A percentile compares a stretch with the other conserved stretches of the same genome.
These are phyloP conservation scores for Pythium oligandrum DNA, from an alignment of 352 stramenopile species.

Conservation along the genomic window DNA sequence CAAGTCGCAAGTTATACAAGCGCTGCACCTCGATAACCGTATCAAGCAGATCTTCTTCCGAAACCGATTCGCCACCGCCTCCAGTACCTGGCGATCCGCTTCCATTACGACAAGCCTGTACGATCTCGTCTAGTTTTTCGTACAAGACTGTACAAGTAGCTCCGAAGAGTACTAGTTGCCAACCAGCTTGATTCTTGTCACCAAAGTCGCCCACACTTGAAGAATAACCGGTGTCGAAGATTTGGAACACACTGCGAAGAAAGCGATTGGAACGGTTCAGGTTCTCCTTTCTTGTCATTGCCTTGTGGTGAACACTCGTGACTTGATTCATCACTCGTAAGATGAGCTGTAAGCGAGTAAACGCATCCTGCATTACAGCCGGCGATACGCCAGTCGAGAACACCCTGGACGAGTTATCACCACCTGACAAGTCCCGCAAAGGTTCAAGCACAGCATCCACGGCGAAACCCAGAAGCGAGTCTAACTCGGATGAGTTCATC, in stretches of 20 bases:
- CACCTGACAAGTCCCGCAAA: constrained; percentile 16
- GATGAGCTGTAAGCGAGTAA: constrained; percentile 63
- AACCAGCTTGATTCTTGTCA: constrained; percentile 28
- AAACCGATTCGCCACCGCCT: constrained; percentile 17
- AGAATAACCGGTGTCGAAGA: constrained; percentile 41
- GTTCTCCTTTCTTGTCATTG: constrained; percentile 36
- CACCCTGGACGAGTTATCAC: constrained; percentile 1
- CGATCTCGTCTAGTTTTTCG: constrained; percentile 79
- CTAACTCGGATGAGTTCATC: constrained; percentile 48
- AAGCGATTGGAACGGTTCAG: constrained; percentile 51
- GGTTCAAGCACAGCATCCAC: constrained; percentile 59
- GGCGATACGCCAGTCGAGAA: constrained; percentile 45
- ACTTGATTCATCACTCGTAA: constrained; percentile 55
- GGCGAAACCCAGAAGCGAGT: constrained; percentile 50
- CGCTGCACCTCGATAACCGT: constrained; percentile 60
- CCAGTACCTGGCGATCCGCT: constrained; percentile 8
- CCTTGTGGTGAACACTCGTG: constrained; percentile 57
- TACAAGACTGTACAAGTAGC: constrained; percentile 72
- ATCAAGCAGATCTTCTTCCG: constrained; percentile 53
- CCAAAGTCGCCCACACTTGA: constrained; percentile 11
- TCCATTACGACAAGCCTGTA: constrained; percentile 50
- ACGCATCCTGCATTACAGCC: constrained; percentile 73
- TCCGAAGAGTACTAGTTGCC: constrained; percentile 66
- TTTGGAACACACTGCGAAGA: constrained; percentile 58
- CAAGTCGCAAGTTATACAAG: constrained; percentile 75